phyloP scores from a whole-genome alignment of 2,329 filamentous ascomycete genomes.

The Pestalotiopsis sp. region DNA sequence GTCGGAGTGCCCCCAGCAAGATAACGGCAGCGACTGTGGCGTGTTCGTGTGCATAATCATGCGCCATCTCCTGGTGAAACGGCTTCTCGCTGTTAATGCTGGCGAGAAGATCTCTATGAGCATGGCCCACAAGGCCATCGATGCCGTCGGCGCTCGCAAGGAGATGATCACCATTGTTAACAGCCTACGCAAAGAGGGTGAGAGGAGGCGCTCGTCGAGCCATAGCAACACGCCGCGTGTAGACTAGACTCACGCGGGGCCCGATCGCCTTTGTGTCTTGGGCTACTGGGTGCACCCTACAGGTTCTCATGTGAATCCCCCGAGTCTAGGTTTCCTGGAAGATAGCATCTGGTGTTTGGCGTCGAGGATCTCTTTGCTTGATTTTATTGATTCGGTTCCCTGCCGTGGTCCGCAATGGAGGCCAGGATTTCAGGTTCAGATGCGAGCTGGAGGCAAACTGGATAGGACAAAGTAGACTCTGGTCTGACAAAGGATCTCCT shows the following conservation, averaged over 20 bases:
- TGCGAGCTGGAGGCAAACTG: too few relatives aligned
- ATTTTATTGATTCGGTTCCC: too few relatives aligned
- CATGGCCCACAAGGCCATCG: constrained; percentile 80
- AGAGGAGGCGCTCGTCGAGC: constrained; percentile 59
- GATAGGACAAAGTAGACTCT: too few relatives aligned
- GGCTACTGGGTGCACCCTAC: too few relatives aligned
- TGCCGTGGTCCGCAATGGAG: too few relatives aligned
- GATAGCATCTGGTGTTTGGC: neutral
- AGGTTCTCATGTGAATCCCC: neutral
- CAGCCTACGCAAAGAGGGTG: constrained; percentile 80
- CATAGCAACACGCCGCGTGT: constrained; percentile 42
- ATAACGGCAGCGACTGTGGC: constrained; percentile 90
- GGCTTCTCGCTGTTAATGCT: constrained; percentile 76
- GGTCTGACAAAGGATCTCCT: too few relatives aligned
- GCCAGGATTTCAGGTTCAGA: too few relatives aligned
- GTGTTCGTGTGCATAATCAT: constrained; percentile 96
- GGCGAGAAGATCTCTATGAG: constrained; percentile 93
- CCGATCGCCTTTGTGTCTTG: neutral
- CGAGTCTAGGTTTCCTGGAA: neutral
- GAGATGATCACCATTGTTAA: constrained; percentile 93
- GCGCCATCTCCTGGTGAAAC: constrained; percentile 86
- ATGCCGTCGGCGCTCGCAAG: constrained; percentile 77
- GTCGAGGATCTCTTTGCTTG: neutral
- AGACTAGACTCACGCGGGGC: constrained; percentile 30
- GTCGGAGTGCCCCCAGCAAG: constrained; percentile 83